Base-by-base conservation (phyloP, 108 stramenopile genomes). In the Craspedostauros australis region DNA sequence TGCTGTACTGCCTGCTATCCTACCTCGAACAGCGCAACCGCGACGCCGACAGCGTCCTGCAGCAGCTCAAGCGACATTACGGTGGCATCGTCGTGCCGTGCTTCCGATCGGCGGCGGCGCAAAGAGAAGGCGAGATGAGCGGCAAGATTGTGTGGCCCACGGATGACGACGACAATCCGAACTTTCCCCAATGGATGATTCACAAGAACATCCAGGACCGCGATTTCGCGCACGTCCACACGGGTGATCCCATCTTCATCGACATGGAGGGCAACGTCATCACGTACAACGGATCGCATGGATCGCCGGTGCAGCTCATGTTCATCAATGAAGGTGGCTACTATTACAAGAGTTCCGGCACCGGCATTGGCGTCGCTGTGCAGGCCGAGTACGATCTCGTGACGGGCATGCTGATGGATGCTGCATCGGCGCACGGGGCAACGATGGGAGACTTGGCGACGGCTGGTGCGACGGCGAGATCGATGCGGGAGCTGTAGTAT, bases 251-350 rank as follows among this genome's bases (percentile, higher is more conserved):
- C 7, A 55, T 91, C 1, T 91, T 87, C 62, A 70, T 80, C 7
- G 54, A 50, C 16, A 31, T 82, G 54, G 82, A 84, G 39, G 90
- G 86, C 0, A 60, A 49, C 15, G 49, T 77, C 0, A 66, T 87
- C n/a, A 53, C 49, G 2, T 91, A 91, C 49, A 77, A 85, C 58
- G 86, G 90, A 24, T 71, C 76, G n/a, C 82, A 85, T 61, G 89
- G 89, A 33, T 70, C 75, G 0, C 59, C 64, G 15, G 69, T 91
- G 11, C 51, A 74, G 21, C 46, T 86, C 18, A 82, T 93, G 36
- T 93, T 88, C 62, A 73, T 93, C 25, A 93, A 93, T 56, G 91
- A 93, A 49, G 91, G 77, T 28, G 91, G 86, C 33, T 93, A 93
- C 49, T 93, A 89, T 65, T 85, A 88, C 45, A 70, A 63, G 2